phyloP scores from a whole-genome alignment of 2,329 filamentous ascomycete species.

The Fusarium marasasianum region DNA sequence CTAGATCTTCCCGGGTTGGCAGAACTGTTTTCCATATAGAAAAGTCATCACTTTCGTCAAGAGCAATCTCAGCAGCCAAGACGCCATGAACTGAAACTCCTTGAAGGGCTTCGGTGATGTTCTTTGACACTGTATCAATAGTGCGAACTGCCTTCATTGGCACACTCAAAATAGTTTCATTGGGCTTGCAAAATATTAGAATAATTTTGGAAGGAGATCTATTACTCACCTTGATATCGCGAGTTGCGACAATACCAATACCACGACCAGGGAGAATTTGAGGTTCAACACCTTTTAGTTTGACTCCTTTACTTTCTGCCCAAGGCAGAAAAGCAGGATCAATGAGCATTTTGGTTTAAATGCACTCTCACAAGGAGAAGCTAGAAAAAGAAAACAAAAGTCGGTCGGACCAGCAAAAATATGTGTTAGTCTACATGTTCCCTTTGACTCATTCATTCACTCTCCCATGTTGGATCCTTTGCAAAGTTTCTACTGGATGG shows the following conservation, averaged over 20 bases:
- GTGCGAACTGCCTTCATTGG: slow-evolving; percentile 73
- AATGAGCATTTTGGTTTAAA: slow-evolving; percentile 30
- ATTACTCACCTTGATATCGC: slow-evolving; percentile 67
- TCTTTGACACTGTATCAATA: slow-evolving; percentile 64
- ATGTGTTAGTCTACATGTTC: background rate
- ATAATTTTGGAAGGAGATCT: background rate
- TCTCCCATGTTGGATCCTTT: background rate
- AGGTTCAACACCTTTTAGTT: slow-evolving; percentile 68
- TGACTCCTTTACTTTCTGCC: slow-evolving; percentile 60
- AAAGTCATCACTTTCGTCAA: slow-evolving; percentile 60
- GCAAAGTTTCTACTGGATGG: slow-evolving; percentile 27
- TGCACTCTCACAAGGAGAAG: background rate
- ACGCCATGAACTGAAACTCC: slow-evolving; percentile 74
- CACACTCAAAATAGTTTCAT: slow-evolving; percentile 71
- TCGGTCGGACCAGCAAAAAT: background rate
- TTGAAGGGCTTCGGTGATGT: slow-evolving; percentile 63
- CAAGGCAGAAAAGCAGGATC: slow-evolving; percentile 65
- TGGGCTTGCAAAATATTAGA: slow-evolving; percentile 43
- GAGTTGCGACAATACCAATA: slow-evolving; percentile 79
- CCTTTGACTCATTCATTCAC: slow-evolving; percentile 17
- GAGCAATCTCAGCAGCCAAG: slow-evolving; percentile 73
- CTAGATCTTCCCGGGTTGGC: slow-evolving; percentile 70
- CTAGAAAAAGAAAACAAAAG: no score
- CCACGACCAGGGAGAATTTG: slow-evolving; percentile 76
- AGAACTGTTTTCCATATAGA: slow-evolving; percentile 72